phyloP scores from a whole-genome alignment of 2,329 filamentous ascomycete species.

The Nothophaeocryptopus gaeumannii region DNA sequence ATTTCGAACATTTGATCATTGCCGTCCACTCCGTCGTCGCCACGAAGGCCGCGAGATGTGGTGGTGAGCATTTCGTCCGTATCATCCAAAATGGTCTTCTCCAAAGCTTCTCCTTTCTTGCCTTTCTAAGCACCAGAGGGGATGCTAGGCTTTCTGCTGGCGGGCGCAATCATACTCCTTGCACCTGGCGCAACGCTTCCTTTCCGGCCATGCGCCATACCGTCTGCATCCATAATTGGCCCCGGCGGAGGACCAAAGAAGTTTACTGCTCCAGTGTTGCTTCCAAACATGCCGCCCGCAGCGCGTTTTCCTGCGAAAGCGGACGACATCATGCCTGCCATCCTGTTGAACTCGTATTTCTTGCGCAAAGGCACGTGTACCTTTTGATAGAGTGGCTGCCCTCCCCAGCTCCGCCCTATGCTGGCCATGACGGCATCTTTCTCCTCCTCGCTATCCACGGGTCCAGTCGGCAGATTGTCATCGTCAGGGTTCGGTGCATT shows the following conservation, averaged over 20 bases:
- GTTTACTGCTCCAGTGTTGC: conserved; percentile 8
- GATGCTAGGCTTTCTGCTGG: conserved; percentile 24
- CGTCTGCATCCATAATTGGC: conserved; percentile 20
- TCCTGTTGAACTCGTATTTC: conserved; percentile 61
- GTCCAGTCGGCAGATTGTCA: conserved; percentile 68
- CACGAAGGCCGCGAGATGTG: too few species aligned
- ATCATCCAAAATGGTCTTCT: too few species aligned
- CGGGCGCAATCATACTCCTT: conserved; percentile 27
- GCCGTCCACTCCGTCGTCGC: too few species aligned
- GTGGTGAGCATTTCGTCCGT: too few species aligned
- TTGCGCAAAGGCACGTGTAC: conserved; percentile 48
- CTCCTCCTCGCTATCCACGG: conserved; percentile 93
- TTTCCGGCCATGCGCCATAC: conserved; percentile 21
- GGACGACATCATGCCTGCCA: conserved; percentile 62
- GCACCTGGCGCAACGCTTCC: conserved; percentile 25
- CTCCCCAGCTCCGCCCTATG: conserved; percentile 64
- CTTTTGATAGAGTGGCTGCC: conserved; percentile 72
- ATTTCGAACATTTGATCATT: too few species aligned
- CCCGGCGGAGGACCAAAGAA: conserved; percentile 15
- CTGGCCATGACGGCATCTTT: conserved; percentile 83
- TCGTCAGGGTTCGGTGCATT: conserved; percentile 80
- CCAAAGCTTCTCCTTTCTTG: too few species aligned
- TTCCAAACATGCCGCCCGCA: conserved; percentile 10
- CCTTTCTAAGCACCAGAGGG: too few species aligned
- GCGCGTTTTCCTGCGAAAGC: conserved; percentile 46